Conservation (phyloP, 352 stramenopile genomes). For the Globisporangium irregulare region DNA sequence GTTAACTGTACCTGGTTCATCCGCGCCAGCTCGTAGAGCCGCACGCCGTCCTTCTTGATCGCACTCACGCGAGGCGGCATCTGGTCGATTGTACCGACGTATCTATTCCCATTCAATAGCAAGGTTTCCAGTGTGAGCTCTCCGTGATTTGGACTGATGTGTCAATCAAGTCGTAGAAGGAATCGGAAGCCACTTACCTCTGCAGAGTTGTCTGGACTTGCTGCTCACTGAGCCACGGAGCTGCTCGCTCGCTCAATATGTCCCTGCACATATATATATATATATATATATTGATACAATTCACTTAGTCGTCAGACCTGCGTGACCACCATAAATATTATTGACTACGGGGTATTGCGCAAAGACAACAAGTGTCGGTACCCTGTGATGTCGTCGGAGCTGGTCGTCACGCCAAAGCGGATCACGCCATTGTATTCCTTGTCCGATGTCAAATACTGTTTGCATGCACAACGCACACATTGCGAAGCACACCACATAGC, state of each 20-base stretch:
- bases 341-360: not conserved
- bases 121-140: not conserved
- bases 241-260: constrained; percentile 44
- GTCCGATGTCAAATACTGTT: constrained; percentile 52
- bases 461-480: not conserved
- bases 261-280: constrained; percentile 39
- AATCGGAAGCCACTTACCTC: constrained; percentile 26
- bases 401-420: constrained; percentile 74
- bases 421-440: constrained; percentile 80
- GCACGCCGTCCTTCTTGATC: constrained; percentile 72
- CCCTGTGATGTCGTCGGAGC: constrained; percentile 82
- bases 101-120: constrained; percentile 30
- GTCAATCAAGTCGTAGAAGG: not conserved
- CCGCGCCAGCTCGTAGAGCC: constrained; percentile 75
- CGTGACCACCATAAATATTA: not conserved
- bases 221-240: constrained; percentile 51
- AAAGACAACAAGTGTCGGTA: constrained; percentile 12
- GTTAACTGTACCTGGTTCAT: constrained; percentile 37
- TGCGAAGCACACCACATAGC: not conserved
- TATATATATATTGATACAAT: not conserved
- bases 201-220: constrained; percentile 36
- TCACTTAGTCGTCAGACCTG: too few relatives aligned
- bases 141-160: too few relatives aligned
- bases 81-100: constrained; percentile 75
- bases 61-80: constrained; percentile 76